Evolutionary conservation across 169 alveolate species (phyloP), one percentile per base, ranked within the genome.

Genomic region (Fabrea salina): DNA sequence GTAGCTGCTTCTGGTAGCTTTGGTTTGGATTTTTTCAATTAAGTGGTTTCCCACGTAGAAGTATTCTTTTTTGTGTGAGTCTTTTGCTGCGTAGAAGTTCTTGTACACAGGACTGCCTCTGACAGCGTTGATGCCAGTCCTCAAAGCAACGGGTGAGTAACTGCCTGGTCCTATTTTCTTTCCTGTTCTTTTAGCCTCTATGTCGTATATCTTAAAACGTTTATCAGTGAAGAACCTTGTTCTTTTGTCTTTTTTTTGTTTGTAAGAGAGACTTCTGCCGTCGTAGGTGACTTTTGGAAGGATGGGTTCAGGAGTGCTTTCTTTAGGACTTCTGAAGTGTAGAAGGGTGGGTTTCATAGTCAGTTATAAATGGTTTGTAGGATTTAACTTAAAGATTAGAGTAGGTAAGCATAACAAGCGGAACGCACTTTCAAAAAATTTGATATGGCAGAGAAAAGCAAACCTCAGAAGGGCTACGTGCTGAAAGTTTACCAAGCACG

Each of bases 131-230:
- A 1, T 44, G 3, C 43, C 78, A 8, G 51, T 22, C 13, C 71
- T 25, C 13, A 11, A 25, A 1, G 47, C 39, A 19, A 50, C 19
- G 7, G 47, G 50, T 11, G 27, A 30, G 51, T 72, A 72, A 2
- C 71, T 19, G 11, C 80, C 80, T 49, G 80, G 80, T 1, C 80
- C 80, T 25, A 72, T 50, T 6, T 47, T 25, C 25, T 25, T 50
- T 7, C 70, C 71, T 50, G 80, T 72, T 25, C 37, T 72, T 49
- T 51, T 49, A 22, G 80, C 80, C 11, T 51, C 43, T 22, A 30
- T 37, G n/a, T 72, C 70, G 5, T 72, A 72, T 47, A 19, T n/a
- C 7, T 13, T 8, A 40, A 72, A 72, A 11, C 80, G 16, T 35
- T 27, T 27, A 27, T 51, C 25, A 33, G 32, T 27, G 22, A 51